phyloP scores from a whole-genome alignment of 2,329 filamentous ascomycete species.

The Lizonia empirigonia region DNA sequence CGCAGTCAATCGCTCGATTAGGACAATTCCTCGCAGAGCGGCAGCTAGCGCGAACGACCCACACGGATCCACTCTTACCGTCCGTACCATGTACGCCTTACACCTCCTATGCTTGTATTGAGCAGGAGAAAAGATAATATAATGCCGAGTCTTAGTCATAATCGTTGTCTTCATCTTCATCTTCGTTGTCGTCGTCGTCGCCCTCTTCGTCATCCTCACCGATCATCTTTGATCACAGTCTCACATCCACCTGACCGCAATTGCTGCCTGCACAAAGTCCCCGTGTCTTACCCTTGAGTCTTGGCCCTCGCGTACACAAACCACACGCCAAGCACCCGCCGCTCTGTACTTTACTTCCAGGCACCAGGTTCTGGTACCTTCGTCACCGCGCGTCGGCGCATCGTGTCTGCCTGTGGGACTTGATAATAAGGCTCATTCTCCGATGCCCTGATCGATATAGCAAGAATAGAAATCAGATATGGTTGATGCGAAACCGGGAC shows the following conservation, averaged over 20 bases:
- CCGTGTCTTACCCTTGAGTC: slow-evolving; percentile 4
- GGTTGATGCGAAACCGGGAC: background rate
- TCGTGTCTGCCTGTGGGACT: slow-evolving; percentile 3
- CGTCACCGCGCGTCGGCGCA: background rate
- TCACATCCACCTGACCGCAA: background rate
- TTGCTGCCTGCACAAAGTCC: background rate
- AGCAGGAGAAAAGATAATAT: background rate
- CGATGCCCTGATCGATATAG: background rate
- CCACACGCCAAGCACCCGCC: background rate
- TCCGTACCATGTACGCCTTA: background rate
- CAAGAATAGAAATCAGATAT: background rate
- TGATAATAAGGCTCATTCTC: background rate
- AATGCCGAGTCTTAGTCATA: background rate
- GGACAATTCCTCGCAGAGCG: slow-evolving; percentile 1
- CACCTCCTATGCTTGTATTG: background rate
- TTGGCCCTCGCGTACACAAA: slow-evolving; percentile 5
- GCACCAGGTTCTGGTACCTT: slow-evolving; percentile 3
- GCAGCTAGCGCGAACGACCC: slow-evolving; percentile 1
- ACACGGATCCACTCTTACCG: background rate
- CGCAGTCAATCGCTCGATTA: slow-evolving; percentile 4
- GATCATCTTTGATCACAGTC: background rate
- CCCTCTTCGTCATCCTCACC: background rate
- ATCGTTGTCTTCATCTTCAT: background rate
- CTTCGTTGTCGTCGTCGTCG: background rate
- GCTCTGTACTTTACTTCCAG: background rate